Conservation (phyloP, 306 rosid species). For the Canavalia gladiata region DNA sequence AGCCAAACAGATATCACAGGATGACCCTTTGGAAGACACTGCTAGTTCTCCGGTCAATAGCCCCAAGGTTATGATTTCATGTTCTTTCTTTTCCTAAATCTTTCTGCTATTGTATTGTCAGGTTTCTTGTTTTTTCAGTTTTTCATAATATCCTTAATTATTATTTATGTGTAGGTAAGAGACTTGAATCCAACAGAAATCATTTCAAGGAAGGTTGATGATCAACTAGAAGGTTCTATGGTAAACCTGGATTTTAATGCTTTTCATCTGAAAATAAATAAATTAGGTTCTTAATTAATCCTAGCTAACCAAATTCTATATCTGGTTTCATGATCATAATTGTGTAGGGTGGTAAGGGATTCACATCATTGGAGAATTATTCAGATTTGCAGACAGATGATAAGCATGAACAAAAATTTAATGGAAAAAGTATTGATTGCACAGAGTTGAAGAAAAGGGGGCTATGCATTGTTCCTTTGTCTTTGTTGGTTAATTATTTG, state of each 20-base stretch:
- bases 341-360: constrained; percentile 62
- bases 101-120: neutral
- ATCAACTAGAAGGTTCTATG: constrained; percentile 61
- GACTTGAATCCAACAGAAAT: constrained; percentile 57
- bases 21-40: constrained; percentile 90
- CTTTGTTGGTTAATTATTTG: constrained; percentile 73
- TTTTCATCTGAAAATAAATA: constrained; percentile 35
- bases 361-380: constrained; percentile 56
- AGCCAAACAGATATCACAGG: constrained; percentile 56
- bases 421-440: constrained; percentile 56
- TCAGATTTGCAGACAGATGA: constrained; percentile 57
- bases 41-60: constrained; percentile 92
- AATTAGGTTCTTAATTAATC: constrained; percentile 25
- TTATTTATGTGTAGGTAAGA: constrained; percentile 58
- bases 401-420: constrained; percentile 40
- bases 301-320: constrained; percentile 34
- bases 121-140: neutral
- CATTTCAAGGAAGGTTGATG: constrained; percentile 60
- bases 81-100: neutral
- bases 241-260: constrained; percentile 52
- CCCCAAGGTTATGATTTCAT: constrained; percentile 72
- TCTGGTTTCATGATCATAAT: constrained; percentile 42
- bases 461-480: constrained; percentile 80
- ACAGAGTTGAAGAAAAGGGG: constrained; percentile 78
- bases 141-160: neutral